Base-by-base conservation (phyloP, 805 yeast species). In the Yamadazyma paraphyllophila region DNA sequence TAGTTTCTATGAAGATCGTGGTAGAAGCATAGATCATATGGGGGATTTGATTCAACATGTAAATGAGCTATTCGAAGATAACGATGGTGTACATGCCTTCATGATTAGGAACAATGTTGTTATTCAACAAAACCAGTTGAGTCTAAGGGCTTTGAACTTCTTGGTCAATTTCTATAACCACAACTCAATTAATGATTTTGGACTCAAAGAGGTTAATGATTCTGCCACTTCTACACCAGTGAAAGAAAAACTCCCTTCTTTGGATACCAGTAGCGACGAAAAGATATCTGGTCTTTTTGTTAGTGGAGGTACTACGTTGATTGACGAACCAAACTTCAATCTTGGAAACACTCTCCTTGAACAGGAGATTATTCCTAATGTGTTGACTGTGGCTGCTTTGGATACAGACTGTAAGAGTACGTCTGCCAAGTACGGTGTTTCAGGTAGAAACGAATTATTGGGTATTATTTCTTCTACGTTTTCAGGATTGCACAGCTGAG, bases 1-100 rank as follows among this genome's bases (percentile, higher is more conserved):
- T 41, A 81, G 87, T 6, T 78, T 77, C 37, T 81, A 78, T 36
- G 77, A 76, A 14, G 80, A 77, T 51, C 68, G 73, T 25, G 88
- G 83, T 41, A 78, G 96, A 55, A 81, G 82, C 43, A 64, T 76
- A 26, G 74, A 83, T 39, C 76, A 83, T 14, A 78, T 88, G 66
- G 97, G 97, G 40, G 97, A 90, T 55, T 77, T 85, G 46, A 82
- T 91, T 39, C 83, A 91, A 17, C 90, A 89, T 62, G 81, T 91
- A 45, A 90, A 92, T 63, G 94, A 85, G 39, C 69, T 84, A 27
- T 86, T 80, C 59, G 75, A 77, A 12, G 78, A 76, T 13, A 42
- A 49, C 2, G 64, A 62, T 20, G 63, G 63, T 2, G 74, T 91
- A 13, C 96, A 89, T 64, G 96, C 97, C 2, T 81, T 85, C 27